A percentile compares a stretch with the other conserved stretches of the same genome.
These are phyloP conservation scores for Ambrosiella xylebori DNA, from an alignment of 2,329 filamentous ascomycete genomes.

Conservation along the genomic window DNA sequence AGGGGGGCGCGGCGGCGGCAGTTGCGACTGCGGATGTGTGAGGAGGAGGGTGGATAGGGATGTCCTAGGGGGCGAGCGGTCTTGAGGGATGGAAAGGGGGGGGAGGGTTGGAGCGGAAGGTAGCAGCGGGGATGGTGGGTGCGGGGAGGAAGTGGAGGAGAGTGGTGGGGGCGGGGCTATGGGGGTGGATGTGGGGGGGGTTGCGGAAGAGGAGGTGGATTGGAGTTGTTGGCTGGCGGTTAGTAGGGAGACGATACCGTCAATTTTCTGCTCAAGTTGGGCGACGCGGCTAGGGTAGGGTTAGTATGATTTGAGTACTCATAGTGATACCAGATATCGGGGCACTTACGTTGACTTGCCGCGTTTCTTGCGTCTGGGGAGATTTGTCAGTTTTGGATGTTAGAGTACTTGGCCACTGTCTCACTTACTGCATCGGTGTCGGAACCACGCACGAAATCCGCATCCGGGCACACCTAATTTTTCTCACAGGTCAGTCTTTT, in stretches of 20 bases:
- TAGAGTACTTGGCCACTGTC: background rate
- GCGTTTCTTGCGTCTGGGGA: conserved; percentile 18
- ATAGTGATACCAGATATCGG: background rate
- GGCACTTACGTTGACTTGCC: conserved; percentile 22
- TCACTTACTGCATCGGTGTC: conserved; percentile 17
- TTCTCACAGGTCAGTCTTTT: background rate
- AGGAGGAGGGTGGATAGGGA: conserved; percentile 19
- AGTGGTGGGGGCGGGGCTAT: background rate
- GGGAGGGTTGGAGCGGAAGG: background rate
- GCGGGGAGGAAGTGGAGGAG: background rate
- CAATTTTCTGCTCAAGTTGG: conserved; percentile 24
- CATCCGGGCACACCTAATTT: conserved; percentile 21
- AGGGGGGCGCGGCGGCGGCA: conserved; percentile 15
- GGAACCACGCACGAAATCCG: conserved; percentile 21
- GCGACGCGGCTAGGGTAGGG: conserved; percentile 19
- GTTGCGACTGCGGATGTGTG: conserved; percentile 18
- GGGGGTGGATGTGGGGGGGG: background rate
- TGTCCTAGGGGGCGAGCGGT: background rate
- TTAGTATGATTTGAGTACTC: background rate
- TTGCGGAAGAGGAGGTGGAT: background rate
- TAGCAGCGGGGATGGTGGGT: background rate
- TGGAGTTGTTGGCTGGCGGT: conserved; percentile 6
- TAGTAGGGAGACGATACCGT: conserved; percentile 20
- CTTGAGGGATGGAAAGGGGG: background rate
- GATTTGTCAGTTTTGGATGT: background rate